These are phyloP conservation scores for Gymnopilus junonius DNA, from an alignment of 768 basidiomycete species.

Conservation along the genomic window DNA sequence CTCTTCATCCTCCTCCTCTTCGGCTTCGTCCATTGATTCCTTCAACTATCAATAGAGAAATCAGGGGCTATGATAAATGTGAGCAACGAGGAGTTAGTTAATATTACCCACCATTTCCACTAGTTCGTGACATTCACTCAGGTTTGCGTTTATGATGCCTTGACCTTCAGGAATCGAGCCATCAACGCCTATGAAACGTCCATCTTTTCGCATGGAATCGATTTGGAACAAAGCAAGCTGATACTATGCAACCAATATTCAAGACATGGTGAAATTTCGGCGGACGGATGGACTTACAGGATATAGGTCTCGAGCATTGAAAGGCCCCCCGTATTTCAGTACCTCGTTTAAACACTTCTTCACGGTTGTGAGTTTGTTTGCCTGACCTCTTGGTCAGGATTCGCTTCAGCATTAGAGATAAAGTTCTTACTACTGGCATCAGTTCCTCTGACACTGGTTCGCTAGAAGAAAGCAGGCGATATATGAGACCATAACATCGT, in stretches of 20 bases:
- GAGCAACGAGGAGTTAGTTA: background rate
- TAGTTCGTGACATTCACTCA: conserved; percentile 95
- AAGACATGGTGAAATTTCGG: background rate
- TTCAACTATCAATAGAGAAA: conserved; percentile 56
- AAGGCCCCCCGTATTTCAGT: conserved; percentile 92
- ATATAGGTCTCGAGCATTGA: conserved; percentile 90
- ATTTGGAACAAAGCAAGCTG: conserved; percentile 95
- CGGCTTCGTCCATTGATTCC: conserved; percentile 81
- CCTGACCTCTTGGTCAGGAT: conserved; percentile 47
- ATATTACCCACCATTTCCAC: conserved; percentile 79
- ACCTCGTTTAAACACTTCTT: conserved; percentile 98
- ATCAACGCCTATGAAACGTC: conserved; percentile 88
- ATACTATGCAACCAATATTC: conserved; percentile 55
- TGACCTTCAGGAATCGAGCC: conserved; percentile 95
- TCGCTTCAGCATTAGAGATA: background rate
- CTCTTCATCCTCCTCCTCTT: conserved; percentile 55
- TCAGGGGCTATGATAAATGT: background rate
- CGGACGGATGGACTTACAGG: conserved; percentile 60
- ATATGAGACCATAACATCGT: conserved; percentile 96
- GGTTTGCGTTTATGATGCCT: conserved; percentile 93
- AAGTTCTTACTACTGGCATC: conserved; percentile 80
- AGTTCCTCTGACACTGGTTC: conserved; percentile 98
- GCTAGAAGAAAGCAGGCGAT: conserved; percentile 88
- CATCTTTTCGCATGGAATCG: conserved; percentile 90
- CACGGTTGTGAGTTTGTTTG: conserved; percentile 94